Base-by-base conservation (phyloP, 495 filamentous ascomycete species). In the Penicillium coprophilum region DNA sequence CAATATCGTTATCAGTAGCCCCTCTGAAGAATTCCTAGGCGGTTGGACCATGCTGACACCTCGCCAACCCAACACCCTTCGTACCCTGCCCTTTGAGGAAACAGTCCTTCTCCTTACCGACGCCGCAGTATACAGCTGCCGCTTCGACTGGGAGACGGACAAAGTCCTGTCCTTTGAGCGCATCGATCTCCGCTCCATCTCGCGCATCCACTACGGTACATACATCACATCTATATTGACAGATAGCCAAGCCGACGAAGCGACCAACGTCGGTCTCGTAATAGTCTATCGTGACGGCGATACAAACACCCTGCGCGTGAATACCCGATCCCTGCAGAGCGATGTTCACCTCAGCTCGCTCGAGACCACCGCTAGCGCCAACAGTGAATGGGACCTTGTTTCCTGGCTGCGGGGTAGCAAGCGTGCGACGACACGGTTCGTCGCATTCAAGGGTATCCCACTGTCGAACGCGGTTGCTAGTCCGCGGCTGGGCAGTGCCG, bases 61-160 rank as follows among this genome's bases (percentile, higher is more conserved):
- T 9, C 83, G 78, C 1, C 77, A 89, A 57, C 80, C 85, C 8
- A 84, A 86, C 46, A 86, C 82, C 1, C 71, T 88, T 6, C 79
- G 82, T 8, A 85, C 79, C 2, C 72, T 84, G 11, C 87, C 89
- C 0, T 88, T 97, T 50, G 88, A 91, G 58, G 94, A 98, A 65
- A 84, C 82, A 0, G 88, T 97, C 1, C 77, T 97, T 2, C 78
- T 98, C 3, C 77, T 98, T 8, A 98, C 93, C 6, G 86, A 96
- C 51, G 76, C 78, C 6, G 92, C 91, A 2, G 68, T 97, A 6
- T 98, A 97, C 64, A 83, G 86, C 46, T 95, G 92, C 65, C 82
- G 88, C 17, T 93, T 97, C 59, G 92, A 97, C 71, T 96, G 91
- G 88, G 87, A 87, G 57, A 82, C 90, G 5, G 92, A 96, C 74